Percentiles rank a stretch among this genome's conserved stretches.
phyloP scores from a whole-genome alignment of 805 yeast species.

The Wickerhamiella parazyma region DNA sequence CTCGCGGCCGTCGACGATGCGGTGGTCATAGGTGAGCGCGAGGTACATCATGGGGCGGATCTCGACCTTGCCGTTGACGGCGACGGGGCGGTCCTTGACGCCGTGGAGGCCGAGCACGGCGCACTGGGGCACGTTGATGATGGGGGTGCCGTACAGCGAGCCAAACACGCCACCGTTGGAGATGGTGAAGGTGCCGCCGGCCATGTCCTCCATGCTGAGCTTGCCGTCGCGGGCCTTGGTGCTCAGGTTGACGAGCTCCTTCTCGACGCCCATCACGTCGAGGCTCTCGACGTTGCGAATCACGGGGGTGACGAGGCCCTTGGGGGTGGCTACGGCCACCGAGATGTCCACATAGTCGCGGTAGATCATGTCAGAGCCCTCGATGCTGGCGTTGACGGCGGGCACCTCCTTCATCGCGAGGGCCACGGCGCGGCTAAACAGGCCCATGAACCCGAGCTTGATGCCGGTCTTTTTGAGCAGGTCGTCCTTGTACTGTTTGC shows the following conservation, averaged over 20 bases:
- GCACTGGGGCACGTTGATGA: slow-evolving; percentile 95
- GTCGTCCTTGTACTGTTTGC: slow-evolving; percentile 95
- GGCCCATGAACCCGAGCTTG: slow-evolving; percentile 98
- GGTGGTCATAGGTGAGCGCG: slow-evolving; percentile 96
- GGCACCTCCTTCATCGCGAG: slow-evolving; percentile 92
- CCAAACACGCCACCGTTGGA: slow-evolving; percentile 99
- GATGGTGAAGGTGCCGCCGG: slow-evolving; percentile 98
- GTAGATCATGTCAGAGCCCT: slow-evolving; percentile 58
- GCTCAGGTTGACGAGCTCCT: slow-evolving; percentile 71
- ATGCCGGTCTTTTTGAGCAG: slow-evolving; percentile 83
- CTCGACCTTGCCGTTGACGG: slow-evolving; percentile 89
- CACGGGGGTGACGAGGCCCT: slow-evolving; percentile 96
- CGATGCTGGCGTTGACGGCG: slow-evolving; percentile 89
- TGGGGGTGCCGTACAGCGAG: slow-evolving; percentile 94
- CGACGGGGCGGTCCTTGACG: slow-evolving; percentile 93
- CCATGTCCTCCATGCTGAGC: slow-evolving; percentile 93
- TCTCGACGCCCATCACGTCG: slow-evolving; percentile 76
- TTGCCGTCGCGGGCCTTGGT: slow-evolving; percentile 93
- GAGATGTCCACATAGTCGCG: slow-evolving; percentile 95
- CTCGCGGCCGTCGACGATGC: slow-evolving; percentile 96
- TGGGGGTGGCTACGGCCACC: slow-evolving; percentile 96
- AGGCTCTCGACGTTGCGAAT: slow-evolving; percentile 92
- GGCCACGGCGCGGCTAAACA: slow-evolving; percentile 85
- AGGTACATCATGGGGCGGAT: slow-evolving; percentile 99
- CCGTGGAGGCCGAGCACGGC: slow-evolving; percentile 97